Percentiles rank a stretch among this genome's conserved stretches.
Evolutionary conservation across 495 filamentous ascomycete species (phyloP).

Genomic region (Daldinia vernicosa): DNA sequence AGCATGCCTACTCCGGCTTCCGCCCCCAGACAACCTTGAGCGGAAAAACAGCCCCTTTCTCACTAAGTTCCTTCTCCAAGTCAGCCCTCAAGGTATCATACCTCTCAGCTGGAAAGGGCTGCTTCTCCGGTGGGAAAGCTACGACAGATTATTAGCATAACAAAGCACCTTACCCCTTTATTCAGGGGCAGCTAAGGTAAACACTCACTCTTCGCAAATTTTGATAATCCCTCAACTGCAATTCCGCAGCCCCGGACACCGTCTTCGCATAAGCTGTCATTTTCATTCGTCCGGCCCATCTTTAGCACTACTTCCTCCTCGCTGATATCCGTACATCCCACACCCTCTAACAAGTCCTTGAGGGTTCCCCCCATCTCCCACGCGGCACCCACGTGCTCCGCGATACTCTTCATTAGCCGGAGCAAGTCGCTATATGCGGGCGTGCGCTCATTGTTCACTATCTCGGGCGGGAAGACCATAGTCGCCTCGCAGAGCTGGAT

Average conservation of each 20-base stretch:
- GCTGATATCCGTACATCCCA: neutral
- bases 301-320: neutral
- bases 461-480: neutral
- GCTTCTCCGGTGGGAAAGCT: neutral
- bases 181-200: neutral
- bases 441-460: constrained; percentile 1
- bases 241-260: neutral
- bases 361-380: neutral
- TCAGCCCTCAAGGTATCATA: neutral
- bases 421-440: neutral
- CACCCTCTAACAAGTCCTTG: neutral
- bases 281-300: neutral
- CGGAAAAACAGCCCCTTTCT: neutral
- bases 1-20: neutral
- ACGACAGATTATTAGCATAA: neutral
- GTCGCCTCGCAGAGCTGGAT: constrained; percentile 1
- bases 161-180: neutral
- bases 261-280: neutral
- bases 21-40: neutral
- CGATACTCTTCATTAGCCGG: neutral
- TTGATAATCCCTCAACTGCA: neutral
- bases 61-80: neutral
- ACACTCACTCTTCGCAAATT: neutral
- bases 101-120: neutral
- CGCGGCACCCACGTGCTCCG: neutral